Conservation (phyloP, 148 eudicot species). For the Chenopodium quinoa region DNA sequence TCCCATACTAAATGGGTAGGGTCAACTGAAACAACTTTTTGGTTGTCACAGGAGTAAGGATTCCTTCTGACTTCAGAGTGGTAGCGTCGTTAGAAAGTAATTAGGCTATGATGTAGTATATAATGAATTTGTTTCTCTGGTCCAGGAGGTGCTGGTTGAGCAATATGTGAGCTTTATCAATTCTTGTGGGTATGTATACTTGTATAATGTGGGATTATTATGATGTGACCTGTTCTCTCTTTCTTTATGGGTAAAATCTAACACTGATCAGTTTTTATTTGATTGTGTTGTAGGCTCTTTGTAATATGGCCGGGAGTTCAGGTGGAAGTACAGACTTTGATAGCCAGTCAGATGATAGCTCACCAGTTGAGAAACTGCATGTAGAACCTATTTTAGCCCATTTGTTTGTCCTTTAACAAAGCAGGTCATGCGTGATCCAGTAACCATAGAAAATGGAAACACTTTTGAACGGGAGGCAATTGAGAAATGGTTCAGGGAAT, state of each 20-base stretch:
- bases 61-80: background rate
- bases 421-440: constrained; percentile 84
- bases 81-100: background rate
- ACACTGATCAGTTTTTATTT: background rate
- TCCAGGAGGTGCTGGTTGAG: background rate
- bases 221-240: background rate
- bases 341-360: constrained; percentile 71
- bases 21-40: background rate
- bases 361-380: constrained; percentile 57
- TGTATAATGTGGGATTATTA: background rate
- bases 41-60: background rate
- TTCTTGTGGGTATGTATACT: background rate
- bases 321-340: constrained; percentile 57
- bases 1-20: background rate
- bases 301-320: constrained; percentile 68
- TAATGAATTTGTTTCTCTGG: background rate
- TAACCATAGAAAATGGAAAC: constrained; percentile 72
- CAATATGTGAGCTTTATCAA: background rate
- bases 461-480: constrained; percentile 92
- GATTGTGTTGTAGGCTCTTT: background rate
- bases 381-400: constrained; percentile 70
- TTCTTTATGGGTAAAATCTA: background rate
- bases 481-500: constrained; percentile 80
- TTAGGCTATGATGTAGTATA: background rate
- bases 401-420: constrained; percentile 86